Evolutionary conservation across 495 filamentous ascomycete genomes (phyloP).

Genomic region (Letharia columbiana): DNA sequence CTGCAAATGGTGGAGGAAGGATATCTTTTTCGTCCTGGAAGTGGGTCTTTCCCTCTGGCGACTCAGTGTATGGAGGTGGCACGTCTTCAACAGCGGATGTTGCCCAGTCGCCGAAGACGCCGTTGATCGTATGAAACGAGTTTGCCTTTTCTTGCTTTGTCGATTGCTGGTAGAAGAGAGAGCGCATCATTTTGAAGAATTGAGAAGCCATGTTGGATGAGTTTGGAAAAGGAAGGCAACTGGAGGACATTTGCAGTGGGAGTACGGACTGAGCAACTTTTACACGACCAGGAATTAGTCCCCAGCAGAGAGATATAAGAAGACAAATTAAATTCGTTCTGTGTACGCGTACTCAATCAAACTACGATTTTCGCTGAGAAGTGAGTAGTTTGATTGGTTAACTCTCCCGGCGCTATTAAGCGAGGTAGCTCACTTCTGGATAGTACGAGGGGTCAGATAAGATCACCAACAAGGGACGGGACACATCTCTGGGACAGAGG

Average conservation of each 20-base stretch:
- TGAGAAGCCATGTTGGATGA: neutral
- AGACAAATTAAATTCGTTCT: too few species aligned
- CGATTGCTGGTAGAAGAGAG: neutral
- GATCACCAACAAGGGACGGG: too few species aligned
- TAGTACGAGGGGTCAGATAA: too few species aligned
- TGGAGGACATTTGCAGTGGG: neutral
- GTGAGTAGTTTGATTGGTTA: too few species aligned
- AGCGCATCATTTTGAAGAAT: neutral
- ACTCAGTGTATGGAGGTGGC: slow-evolving; percentile 6
- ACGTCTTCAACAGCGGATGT: neutral
- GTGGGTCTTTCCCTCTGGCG: neutral
- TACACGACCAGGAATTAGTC: too few species aligned
- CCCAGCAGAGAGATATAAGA: too few species aligned
- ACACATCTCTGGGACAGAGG: too few species aligned
- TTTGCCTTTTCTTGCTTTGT: neutral
- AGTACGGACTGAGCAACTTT: too few species aligned
- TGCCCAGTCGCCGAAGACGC: neutral
- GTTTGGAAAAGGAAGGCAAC: neutral
- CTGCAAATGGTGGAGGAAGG: neutral
- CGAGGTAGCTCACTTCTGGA: too few species aligned
- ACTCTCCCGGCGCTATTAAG: too few species aligned
- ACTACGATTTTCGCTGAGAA: too few species aligned
- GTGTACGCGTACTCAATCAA: too few species aligned
- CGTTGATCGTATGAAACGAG: neutral
- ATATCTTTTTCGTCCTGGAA: neutral